These are phyloP conservation scores for Vaccinium macrocarpon DNA, from an alignment of 148 eudicot genomes.

Conservation along the genomic window DNA sequence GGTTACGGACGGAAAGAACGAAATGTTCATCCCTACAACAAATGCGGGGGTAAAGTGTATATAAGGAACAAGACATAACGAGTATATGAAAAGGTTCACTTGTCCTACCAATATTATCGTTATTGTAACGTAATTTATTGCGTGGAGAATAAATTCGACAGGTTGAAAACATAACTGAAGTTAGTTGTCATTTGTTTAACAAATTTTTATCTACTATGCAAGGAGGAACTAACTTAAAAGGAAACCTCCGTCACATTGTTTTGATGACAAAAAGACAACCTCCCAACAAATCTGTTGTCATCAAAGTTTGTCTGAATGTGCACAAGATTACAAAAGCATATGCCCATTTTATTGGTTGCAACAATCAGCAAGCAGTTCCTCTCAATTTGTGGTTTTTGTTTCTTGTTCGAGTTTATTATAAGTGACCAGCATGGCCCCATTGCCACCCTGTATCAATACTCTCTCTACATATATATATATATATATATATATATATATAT, in stretches of 20 bases:
- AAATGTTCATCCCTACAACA: no score
- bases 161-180: conserved; percentile 13
- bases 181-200: conserved; percentile 47
- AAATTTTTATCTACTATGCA: conserved; percentile 33
- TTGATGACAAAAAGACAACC: conserved; percentile 17
- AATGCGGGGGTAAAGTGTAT: no score
- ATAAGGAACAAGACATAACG: no score
- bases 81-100: no score
- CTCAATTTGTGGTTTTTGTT: background rate
- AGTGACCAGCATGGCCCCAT: background rate
- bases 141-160: background rate
- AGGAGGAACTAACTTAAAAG: conserved; percentile 4
- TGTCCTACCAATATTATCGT: no score
- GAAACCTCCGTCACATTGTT: conserved; percentile 13
- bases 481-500: no score
- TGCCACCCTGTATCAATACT: background rate
- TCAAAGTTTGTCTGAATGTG: background rate
- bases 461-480: background rate
- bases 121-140: background rate
- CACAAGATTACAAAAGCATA: background rate
- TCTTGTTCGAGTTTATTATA: background rate
- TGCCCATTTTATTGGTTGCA: background rate
- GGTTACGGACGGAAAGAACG: no score
- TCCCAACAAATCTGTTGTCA: conserved; percentile 17
- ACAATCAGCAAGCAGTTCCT: background rate